These are phyloP conservation scores for Herpetospermum pedunculosum DNA, from an alignment of 306 rosid genomes.

Conservation along the genomic window DNA sequence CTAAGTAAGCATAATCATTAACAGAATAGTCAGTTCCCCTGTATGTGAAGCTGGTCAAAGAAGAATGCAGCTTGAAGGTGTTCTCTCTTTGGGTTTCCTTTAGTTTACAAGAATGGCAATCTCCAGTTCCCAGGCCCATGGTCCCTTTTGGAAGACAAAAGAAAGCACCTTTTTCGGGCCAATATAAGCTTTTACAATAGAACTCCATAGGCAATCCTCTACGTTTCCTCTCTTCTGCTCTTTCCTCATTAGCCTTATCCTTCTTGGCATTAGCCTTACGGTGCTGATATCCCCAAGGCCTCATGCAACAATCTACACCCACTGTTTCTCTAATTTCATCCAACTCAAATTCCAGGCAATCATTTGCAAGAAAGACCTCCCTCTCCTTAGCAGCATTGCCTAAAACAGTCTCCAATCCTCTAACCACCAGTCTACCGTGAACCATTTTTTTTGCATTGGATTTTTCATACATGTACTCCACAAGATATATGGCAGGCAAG, in stretches of 20 bases:
- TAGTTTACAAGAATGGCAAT: conserved; percentile 58
- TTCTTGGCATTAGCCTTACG: conserved; percentile 53
- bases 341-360: conserved; percentile 47
- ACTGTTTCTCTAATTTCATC: conserved; percentile 36
- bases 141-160: conserved; percentile 41
- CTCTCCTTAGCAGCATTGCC: conserved; percentile 84
- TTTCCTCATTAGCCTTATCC: conserved; percentile 46
- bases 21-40: conserved; percentile 49
- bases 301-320: conserved; percentile 28
- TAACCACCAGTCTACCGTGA: conserved; percentile 70
- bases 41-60: conserved; percentile 41
- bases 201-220: conserved; percentile 66
- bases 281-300: conserved; percentile 71
- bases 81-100: conserved; percentile 40
- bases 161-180: conserved; percentile 87
- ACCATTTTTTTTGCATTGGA: conserved; percentile 54
- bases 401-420: conserved; percentile 74
- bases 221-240: conserved; percentile 76
- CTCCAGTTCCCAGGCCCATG: conserved; percentile 67
- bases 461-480: conserved; percentile 79
- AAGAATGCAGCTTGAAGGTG: conserved; percentile 40
- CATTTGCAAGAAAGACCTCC: conserved; percentile 76
- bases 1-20: conserved; percentile 49
- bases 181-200: conserved; percentile 73
- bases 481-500: conserved; percentile 45